Evolutionary conservation across 2,329 filamentous ascomycete genomes (phyloP), one percentile per base, ranked within the genome.

Genomic region (Penicillium thymicola): DNA sequence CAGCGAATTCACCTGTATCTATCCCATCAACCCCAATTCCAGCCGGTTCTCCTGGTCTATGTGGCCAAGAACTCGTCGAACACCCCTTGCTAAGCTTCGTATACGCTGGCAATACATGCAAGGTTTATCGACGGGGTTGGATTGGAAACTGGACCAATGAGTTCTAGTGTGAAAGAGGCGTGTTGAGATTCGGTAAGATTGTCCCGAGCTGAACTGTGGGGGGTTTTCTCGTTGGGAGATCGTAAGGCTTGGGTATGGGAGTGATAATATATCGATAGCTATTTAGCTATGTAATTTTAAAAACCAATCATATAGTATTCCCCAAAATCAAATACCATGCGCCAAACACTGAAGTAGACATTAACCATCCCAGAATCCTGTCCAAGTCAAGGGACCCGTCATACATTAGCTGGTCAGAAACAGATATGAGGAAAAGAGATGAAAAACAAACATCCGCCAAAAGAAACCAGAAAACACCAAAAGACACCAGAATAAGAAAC

Each of bases 21-120:
- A 55, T 23, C 52, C 51, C 2, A 51, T 59, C 18, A 60, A 54
- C n/a, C n/a, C 55, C 46, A 7, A 54, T 60, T 32, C 50, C 51
- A 10, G 55, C 57, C 5, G 21, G 57, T n/a, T 45, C 48, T 14
- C 54, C 54, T 1, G 55, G 50, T 32, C 21, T 54, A 14, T 58
- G 52, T 32, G 55, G 57, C 34, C 27, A 59, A 23, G 42, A 50
- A 32, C 34, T 56, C 13, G 13, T 55, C 18, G 25, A 43, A 11
- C 23, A 50, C n/a, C 48, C 13, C 13, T 34, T 60, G 13, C 27
- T 60, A n/a, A 18, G 25, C 2, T 61, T 57, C 7, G 8, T 57
- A 5, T 59, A 55, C 28, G 44, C 45, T 5, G 50, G 52, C 0
- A 56, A 60, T 18, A 38, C 40, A 30, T 58, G 52, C 56, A 50